Percentiles rank a stretch among this genome's conserved stretches.
Conservation (phyloP, 2,329 filamentous ascomycete genomes). For the Fusarium vanettenii region DNA sequence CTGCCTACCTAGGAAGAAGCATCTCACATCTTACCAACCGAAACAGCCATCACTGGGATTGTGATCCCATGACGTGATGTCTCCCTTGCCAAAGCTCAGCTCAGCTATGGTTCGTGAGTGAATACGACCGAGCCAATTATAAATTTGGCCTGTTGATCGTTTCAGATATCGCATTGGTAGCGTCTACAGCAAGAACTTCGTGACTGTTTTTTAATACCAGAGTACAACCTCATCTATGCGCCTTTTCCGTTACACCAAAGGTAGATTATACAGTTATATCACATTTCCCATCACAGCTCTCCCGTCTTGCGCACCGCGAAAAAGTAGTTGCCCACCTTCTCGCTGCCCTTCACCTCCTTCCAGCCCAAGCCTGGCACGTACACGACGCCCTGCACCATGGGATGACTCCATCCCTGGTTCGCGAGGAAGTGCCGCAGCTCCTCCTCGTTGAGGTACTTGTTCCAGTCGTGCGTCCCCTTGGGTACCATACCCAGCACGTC, state of each 20-base stretch:
- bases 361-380: conserved; percentile 93
- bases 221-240: conserved; percentile 21
- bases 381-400: conserved; percentile 80
- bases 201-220: conserved; percentile 15
- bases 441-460: conserved; percentile 90
- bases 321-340: conserved; percentile 95
- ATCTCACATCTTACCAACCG: conserved; percentile 8
- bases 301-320: conserved; percentile 76
- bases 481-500: conserved; percentile 89
- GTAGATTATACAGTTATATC: conserved; percentile 19
- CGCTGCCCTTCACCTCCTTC: conserved; percentile 83
- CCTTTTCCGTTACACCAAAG: background rate
- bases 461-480: conserved; percentile 94
- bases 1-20: background rate
- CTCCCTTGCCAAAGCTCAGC: background rate
- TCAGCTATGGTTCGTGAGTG: background rate
- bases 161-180: background rate
- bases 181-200: background rate
- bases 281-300: conserved; percentile 19
- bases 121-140: background rate
- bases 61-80: background rate
- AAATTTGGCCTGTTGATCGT: background rate
- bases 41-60: conserved; percentile 8
- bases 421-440: conserved; percentile 74
- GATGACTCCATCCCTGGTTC: conserved; percentile 68